Evolutionary conservation across 2,329 filamentous ascomycete genomes (phyloP).

Genomic region (Metarhizium rileyi): DNA sequence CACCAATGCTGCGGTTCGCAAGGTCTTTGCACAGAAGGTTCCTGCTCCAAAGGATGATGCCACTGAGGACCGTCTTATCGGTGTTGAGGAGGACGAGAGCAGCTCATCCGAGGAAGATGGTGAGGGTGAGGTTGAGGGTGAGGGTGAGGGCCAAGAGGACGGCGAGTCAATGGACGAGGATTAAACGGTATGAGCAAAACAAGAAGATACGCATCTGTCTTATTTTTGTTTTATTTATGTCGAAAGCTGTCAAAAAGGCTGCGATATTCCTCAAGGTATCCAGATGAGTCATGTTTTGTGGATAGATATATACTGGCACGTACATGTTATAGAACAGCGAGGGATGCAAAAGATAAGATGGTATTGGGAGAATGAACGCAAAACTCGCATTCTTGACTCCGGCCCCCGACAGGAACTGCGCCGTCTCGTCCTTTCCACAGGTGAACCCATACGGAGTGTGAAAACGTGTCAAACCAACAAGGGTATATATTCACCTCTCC

Average conservation of each 20-base stretch:
- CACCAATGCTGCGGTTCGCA: conserved; percentile 79
- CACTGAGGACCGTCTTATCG: conserved; percentile 68
- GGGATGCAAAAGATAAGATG: neutral
- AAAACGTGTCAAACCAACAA: no score
- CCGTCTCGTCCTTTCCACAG: no score
- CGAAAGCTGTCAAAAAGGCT: neutral
- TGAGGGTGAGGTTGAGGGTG: conserved; percentile 52
- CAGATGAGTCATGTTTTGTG: neutral
- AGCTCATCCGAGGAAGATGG: conserved; percentile 53
- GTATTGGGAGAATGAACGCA: neutral
- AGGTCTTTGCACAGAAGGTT: conserved; percentile 64
- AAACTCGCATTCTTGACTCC: neutral
- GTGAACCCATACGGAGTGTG: no score
- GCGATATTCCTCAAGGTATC: neutral
- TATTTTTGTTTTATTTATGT: neutral
- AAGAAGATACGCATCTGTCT: neutral
- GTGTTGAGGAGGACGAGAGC: conserved; percentile 58
- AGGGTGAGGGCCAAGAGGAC: conserved; percentile 35
- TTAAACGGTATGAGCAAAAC: conserved; percentile 3
- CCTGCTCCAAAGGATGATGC: conserved; percentile 47
- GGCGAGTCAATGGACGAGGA: conserved; percentile 18
- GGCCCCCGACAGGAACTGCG: no score
- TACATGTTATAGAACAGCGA: neutral
- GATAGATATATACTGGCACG: neutral
- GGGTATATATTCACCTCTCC: no score